Base-by-base conservation (phyloP, 108 stramenopile genomes). In the Hondaea fermentalgiana region DNA sequence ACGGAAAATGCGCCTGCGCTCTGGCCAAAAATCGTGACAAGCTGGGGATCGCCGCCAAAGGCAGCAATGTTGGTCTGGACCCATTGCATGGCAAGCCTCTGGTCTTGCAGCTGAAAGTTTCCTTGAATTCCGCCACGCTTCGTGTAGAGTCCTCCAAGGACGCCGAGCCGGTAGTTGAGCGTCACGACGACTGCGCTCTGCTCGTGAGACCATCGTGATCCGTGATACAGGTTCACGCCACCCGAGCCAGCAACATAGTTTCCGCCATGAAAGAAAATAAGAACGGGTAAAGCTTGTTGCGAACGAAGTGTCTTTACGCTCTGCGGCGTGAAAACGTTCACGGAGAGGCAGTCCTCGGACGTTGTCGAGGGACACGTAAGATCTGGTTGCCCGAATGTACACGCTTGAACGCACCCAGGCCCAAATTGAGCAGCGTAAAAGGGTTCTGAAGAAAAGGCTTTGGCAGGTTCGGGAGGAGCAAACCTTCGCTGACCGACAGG, bases 111-210 rank as follows among this genome's bases (percentile, higher is more conserved):
- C 28, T 87, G 87, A 42, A 51, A 90, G 2, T 71, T 90, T 28
- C 90, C 90, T 17, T 45, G 17, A 42, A 88, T 90, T 28, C 44
- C 60, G 35, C 58, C 89, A 10, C 35, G 28, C 35, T 76, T 42
- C 5, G 89, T 89, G 57, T 87, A 89, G 12, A 87, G 76, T 21
- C 60, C 91, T 14, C 93, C 93, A 5, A 94, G 60, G 44, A 92
- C 58, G 43, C 93, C 93, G 47, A 94, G 90, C 21, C 93, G 91
- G 69, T 94, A 94, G 87, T 93, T 93, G 83, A 93, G 88, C 17
- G 92, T 93, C 44, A 94, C 93, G 25, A 93, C 21, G 59, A 92
- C 88, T n/a, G 91, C 91, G 28, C 17, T 49, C 76, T 19, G 90
- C 57, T 21, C 57, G 57, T 23, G 49, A 47, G 28, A 88, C 88